Evolutionary conservation across 805 yeast species (phyloP), one percentile per base, ranked within the genome.

Genomic region (Myxozyma melibiosi): DNA sequence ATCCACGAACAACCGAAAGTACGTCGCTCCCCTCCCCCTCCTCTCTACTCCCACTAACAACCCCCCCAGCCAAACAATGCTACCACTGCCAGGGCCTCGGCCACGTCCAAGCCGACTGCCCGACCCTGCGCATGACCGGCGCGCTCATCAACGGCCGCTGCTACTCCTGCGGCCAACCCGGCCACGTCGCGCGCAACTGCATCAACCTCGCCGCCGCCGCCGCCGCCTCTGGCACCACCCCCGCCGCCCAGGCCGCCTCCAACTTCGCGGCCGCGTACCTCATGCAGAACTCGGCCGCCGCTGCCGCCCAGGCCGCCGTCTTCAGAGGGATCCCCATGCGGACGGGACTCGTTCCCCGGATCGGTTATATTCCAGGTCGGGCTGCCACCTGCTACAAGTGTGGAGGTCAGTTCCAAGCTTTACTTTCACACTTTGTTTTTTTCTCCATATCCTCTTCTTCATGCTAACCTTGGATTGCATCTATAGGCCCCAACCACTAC

Each of bases 61-160:
- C 24, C 31, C 30, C 25, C 39, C n/a, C 38, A 60, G 64, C 64
- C 33, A 61, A 61, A 40, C 64, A 61, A 42, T 61, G 63, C 49
- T 90, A 86, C 84, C 84, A 85, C 73, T 89, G 96, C 75, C 91
- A 91, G 68, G 88, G 86, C 70, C 81, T 86, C 55, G 96, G 96
- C 57, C 96, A 89, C 70, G 86, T 89, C 66, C 90, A 86, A 75
- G 74, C 85, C 46, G 96, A 89, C 71, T 89, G 96, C 74, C 81
- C 86, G 31, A 78, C 80, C 65, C 82, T 80, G 28, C 58, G 61
- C 11, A 70, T 79, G 76, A 68, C 85, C 73, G 77, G 78, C 69
- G 43, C 67, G 20, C 65, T 68, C 44, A 84, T 85, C 59, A 74
- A 85, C 65, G 63, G 59, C 18, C 86, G 88, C 72, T 89, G 96